Percentiles rank a stretch among this genome's conserved stretches.
These are phyloP conservation scores for Hibiscus syriacus DNA, from an alignment of 345 rosid genomes.

Conservation along the genomic window DNA sequence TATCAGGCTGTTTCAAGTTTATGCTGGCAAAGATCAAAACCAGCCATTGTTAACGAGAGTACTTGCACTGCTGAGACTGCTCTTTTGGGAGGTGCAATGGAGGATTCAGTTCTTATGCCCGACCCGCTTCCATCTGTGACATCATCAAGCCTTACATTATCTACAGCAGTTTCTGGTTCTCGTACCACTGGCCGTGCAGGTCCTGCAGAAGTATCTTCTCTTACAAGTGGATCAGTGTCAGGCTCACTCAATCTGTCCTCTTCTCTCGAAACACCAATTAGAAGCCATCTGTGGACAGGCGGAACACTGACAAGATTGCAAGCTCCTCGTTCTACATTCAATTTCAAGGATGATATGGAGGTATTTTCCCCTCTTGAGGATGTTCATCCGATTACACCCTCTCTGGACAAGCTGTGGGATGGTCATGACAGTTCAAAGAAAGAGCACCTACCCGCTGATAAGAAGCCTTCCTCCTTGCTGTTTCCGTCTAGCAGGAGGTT, in stretches of 20 bases:
- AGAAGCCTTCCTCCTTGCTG: constrained; percentile 53
- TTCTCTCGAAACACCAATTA: constrained; percentile 64
- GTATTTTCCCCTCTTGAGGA: constrained; percentile 88
- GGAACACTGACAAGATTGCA: constrained; percentile 67
- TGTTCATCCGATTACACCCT: constrained; percentile 69
- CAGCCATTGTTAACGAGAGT: constrained; percentile 72
- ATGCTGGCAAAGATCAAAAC: constrained; percentile 97
- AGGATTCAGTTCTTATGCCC: constrained; percentile 91
- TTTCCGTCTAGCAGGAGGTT: constrained; percentile 73
- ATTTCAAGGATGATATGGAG: constrained; percentile 87
- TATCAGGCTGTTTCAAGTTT: constrained; percentile 87
- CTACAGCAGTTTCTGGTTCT: constrained; percentile 44
- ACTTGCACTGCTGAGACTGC: constrained; percentile 74
- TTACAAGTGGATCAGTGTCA: constrained; percentile 31
- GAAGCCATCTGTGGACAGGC: constrained; percentile 55
- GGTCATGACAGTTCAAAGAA: constrained; percentile 49
- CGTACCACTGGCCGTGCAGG: constrained; percentile 31
- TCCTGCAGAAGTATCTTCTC: constrained; percentile 35
- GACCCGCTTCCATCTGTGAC: constrained; percentile 84
- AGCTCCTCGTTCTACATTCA: constrained; percentile 57
- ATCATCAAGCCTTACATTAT: constrained; percentile 43
- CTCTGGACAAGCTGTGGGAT: constrained; percentile 74
- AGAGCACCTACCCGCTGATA: constrained; percentile 45
- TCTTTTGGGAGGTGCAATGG: constrained; percentile 81
- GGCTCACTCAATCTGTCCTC: constrained; percentile 33